Percentiles rank a stretch among this genome's conserved stretches.
Evolutionary conservation across 2,329 filamentous ascomycete genomes (phyloP).

Genomic region (Coleophoma crateriformis): DNA sequence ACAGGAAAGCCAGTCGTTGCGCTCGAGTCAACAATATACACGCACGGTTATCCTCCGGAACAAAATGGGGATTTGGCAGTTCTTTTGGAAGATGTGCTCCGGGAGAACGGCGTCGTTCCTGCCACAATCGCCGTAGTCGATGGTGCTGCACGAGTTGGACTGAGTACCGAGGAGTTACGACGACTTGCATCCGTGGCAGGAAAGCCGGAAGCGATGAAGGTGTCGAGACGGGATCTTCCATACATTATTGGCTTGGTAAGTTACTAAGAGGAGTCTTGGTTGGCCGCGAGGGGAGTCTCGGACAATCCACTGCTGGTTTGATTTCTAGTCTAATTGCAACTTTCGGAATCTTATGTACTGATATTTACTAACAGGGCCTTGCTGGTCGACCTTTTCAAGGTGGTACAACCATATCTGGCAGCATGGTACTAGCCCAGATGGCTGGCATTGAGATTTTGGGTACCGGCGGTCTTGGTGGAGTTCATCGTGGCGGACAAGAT

Average conservation of each 20-base stretch:
- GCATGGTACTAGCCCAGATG: slow-evolving; percentile 81
- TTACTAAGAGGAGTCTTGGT: slow-evolving; percentile 5
- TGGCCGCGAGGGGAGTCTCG: not conserved
- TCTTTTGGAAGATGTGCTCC: slow-evolving; percentile 74
- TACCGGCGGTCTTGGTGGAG: slow-evolving; percentile 89
- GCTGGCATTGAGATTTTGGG: slow-evolving; percentile 91
- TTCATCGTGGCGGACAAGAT: slow-evolving; percentile 81
- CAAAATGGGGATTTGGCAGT: slow-evolving; percentile 69
- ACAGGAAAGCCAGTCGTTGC: slow-evolving; percentile 80
- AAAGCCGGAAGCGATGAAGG: slow-evolving; percentile 67
- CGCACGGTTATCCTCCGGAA: slow-evolving; percentile 78
- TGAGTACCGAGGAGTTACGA: slow-evolving; percentile 66
- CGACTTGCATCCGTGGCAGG: slow-evolving; percentile 61
- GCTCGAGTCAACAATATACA: slow-evolving; percentile 94
- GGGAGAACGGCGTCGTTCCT: slow-evolving; percentile 75
- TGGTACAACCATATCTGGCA: slow-evolving; percentile 89
- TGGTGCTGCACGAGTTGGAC: slow-evolving; percentile 76
- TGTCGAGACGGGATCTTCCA: slow-evolving; percentile 81
- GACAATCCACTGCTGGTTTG: not conserved
- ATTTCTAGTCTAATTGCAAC: not conserved
- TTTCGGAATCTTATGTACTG: not conserved
- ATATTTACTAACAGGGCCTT: slow-evolving; percentile 42
- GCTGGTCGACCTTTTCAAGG: slow-evolving; percentile 69
- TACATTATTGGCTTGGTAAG: slow-evolving; percentile 73
- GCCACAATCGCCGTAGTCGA: slow-evolving; percentile 87